Evolutionary conservation across 2,329 filamentous ascomycete species (phyloP), one percentile per base, ranked within the genome.

Genomic region (Fusarium luffae): DNA sequence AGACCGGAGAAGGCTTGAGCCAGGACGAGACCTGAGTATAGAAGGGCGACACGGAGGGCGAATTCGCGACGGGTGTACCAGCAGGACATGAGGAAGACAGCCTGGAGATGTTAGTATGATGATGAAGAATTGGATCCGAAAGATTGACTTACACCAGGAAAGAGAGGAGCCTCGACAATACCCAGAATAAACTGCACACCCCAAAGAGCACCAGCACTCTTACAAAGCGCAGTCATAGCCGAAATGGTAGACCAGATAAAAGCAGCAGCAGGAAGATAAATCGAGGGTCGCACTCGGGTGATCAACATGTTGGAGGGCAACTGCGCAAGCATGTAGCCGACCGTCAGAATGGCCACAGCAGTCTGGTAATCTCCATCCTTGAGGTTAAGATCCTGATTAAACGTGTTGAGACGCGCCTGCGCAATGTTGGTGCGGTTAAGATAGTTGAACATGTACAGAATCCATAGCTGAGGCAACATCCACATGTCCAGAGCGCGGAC

Each of bases 21-120:
- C 4, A 92, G 83, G 13, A 92, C 80, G 1, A 88, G 86, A 0
- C 89, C 90, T 0, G 88, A 87, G 54, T 84, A 79, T 9, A 79
- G 82, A 4, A 89, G 80, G 7, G 88, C 86, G 30, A 88, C 89
- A 13, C 88, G 82, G 23, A 89, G 81, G 4, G 85, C 87, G 2
- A 90, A 79, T 72, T 90, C 90, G 68, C 86, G 86, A 27, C 89
- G 83, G 1, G 89, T 92, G 69, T 92, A 92, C 87, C 89, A 91
- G 51, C 80, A 81, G 7, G 79, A 81, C 11, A 90, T 71, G 28
- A 71, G 61, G 48, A 71, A 71, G 14, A 71, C 65, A 1, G 68
- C 68, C 68, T 71, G 3, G 0, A 4, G 0, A 0, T 2, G 7
- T 41, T 7, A 32, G 16, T 25, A 32, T 1, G 0, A 2, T 4